A percentile compares a stretch with the other conserved stretches of the same genome.
These are phyloP conservation scores for Lachnellula hyalina DNA, from an alignment of 2,329 filamentous ascomycete species.

Conservation along the genomic window DNA sequence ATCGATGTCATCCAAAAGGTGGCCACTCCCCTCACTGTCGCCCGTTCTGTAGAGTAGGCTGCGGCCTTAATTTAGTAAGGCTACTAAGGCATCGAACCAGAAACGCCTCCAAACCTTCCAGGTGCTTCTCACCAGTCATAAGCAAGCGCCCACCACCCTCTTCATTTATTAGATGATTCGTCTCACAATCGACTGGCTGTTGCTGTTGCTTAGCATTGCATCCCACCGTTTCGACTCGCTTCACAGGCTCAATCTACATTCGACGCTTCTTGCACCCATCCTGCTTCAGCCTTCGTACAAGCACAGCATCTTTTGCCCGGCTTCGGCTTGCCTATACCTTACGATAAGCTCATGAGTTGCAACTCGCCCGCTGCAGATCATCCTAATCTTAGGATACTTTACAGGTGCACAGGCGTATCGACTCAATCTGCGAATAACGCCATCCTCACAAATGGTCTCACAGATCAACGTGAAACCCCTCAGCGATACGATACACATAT, in stretches of 20 bases:
- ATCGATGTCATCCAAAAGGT: not conserved
- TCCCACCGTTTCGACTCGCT: constrained; percentile 11
- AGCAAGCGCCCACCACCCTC: constrained; percentile 19
- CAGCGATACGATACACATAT: constrained; percentile 1
- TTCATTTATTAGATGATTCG: not conserved
- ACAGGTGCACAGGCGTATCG: constrained; percentile 3
- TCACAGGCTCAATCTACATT: constrained; percentile 6
- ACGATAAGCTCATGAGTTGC: constrained; percentile 16
- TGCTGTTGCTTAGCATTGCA: constrained; percentile 3
- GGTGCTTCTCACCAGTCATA: constrained; percentile 15
- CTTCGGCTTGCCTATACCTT: constrained; percentile 7
- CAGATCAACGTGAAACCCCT: constrained; percentile 1
- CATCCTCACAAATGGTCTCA: not conserved
- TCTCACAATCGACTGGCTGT: constrained; percentile 6
- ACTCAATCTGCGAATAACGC: not conserved
- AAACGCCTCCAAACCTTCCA: not conserved
- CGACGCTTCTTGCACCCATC: not conserved
- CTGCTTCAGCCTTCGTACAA: constrained; percentile 17
- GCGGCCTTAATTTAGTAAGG: not conserved
- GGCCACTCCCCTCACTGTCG: not conserved
- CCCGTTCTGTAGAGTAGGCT: not conserved
- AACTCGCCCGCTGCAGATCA: constrained; percentile 12
- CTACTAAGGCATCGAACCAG: not conserved
- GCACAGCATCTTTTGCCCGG: constrained; percentile 11
- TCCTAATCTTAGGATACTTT: not conserved